phyloP scores from a whole-genome alignment of 2,329 filamentous ascomycete species.

The Aspergillus sp. region DNA sequence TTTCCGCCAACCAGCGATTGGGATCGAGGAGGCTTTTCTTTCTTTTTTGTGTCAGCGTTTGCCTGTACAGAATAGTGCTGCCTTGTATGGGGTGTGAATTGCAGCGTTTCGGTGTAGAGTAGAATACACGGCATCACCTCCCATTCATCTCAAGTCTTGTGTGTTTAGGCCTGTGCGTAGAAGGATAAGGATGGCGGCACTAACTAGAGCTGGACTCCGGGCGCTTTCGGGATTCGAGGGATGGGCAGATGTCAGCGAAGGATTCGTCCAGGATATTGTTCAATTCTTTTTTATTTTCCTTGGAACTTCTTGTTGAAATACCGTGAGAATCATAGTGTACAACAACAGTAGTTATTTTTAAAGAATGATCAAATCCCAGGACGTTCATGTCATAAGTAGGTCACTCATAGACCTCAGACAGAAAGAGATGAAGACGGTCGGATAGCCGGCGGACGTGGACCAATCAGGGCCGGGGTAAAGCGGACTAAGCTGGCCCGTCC shows the following conservation, averaged over 20 bases:
- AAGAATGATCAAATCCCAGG: too few species aligned
- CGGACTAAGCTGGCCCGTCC: slow-evolving; percentile 33
- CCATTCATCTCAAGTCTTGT: background rate
- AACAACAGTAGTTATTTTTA: too few species aligned
- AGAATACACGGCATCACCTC: slow-evolving; percentile 17
- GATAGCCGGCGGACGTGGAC: slow-evolving; percentile 22
- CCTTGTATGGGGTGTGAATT: slow-evolving; percentile 15
- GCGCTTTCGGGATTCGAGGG: background rate
- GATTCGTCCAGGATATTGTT: background rate
- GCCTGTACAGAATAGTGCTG: slow-evolving; percentile 28
- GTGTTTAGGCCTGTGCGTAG: background rate
- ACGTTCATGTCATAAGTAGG: too few species aligned
- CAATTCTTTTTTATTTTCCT: background rate
- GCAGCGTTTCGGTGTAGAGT: slow-evolving; percentile 21
- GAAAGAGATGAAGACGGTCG: slow-evolving; percentile 2
- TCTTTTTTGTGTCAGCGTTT: slow-evolving; percentile 23
- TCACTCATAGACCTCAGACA: background rate
- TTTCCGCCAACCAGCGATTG: slow-evolving; percentile 16
- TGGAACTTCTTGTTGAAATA: too few species aligned
- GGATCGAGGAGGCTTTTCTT: slow-evolving; percentile 17
- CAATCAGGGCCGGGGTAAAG: slow-evolving; percentile 37
- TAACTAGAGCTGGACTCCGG: background rate
- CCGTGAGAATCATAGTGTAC: background rate
- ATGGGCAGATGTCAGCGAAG: background rate
- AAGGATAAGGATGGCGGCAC: background rate